Conservation (phyloP, 768 basidiomycete genomes). For the Termitomyces sp. region DNA sequence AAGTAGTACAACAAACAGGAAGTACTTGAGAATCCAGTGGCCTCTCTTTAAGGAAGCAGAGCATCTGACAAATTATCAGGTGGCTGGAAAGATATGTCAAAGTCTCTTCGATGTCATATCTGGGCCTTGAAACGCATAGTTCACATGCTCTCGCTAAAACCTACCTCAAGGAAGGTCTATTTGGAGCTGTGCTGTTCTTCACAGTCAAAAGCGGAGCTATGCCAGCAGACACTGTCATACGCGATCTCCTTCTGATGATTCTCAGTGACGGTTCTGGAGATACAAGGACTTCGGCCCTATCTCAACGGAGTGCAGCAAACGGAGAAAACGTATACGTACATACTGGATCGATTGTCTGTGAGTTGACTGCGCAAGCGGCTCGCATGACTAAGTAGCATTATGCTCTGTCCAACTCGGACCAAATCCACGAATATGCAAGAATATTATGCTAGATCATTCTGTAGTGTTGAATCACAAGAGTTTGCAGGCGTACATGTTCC, state of each 20-base stretch:
- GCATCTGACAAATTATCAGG: conserved; percentile 25
- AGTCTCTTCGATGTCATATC: not conserved
- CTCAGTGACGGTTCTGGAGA: not conserved
- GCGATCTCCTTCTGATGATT: not conserved
- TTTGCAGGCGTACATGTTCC: too few species aligned
- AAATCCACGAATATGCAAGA: too few species aligned
- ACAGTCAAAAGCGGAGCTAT: not conserved
- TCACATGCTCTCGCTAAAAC: not conserved
- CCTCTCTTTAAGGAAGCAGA: conserved; percentile 71
- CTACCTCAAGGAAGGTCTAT: not conserved
- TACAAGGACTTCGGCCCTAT: not conserved
- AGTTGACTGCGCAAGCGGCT: not conserved
- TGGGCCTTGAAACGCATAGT: not conserved
- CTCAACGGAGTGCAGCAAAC: not conserved
- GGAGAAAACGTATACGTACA: not conserved
- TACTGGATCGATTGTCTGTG: not conserved
- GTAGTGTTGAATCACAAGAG: too few species aligned
- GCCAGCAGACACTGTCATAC: not conserved
- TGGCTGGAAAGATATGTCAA: not conserved
- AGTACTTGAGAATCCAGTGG: conserved; percentile 77
- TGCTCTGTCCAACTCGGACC: too few species aligned
- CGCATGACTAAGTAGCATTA: too few species aligned
- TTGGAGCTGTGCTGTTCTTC: not conserved
- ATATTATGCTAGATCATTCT: too few species aligned
- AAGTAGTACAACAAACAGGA: conserved; percentile 24